These are phyloP conservation scores for Lachnellula occidentalis DNA, from an alignment of 2,329 filamentous ascomycete species.

Conservation along the genomic window DNA sequence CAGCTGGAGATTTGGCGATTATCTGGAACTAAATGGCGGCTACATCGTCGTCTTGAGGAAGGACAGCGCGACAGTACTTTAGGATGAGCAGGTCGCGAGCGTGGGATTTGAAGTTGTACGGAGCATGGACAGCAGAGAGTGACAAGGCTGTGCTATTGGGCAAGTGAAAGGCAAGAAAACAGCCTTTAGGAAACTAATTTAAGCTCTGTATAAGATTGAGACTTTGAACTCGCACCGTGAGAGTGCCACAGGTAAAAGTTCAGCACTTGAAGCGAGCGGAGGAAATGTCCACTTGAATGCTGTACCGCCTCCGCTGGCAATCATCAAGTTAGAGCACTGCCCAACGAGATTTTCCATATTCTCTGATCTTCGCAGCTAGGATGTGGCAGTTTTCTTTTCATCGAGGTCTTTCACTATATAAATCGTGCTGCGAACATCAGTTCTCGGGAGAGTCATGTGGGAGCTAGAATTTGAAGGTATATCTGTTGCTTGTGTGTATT, in stretches of 20 bases:
- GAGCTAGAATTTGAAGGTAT: no score
- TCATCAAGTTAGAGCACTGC: neutral
- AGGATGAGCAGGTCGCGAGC: constrained; percentile 37
- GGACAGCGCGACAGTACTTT: constrained; percentile 35
- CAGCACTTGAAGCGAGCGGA: no score
- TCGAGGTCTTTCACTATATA: no score
- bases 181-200: neutral
- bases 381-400: no score
- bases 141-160: constrained; percentile 45
- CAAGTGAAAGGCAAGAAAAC: constrained; percentile 31
- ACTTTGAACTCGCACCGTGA: neutral
- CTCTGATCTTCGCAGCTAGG: neutral
- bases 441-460: no score
- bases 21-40: constrained; percentile 39
- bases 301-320: neutral
- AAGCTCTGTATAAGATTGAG: neutral
- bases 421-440: no score
- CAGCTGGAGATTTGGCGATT: constrained; percentile 37
- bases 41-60: constrained; percentile 37
- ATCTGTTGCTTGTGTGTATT: no score
- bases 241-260: no score
- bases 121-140: constrained; percentile 36
- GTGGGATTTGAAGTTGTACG: constrained; percentile 38
- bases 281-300: neutral
- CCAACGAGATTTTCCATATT: neutral